These are phyloP conservation scores for Dothiorella sarmentorum DNA, from an alignment of 2,329 filamentous ascomycete species.

Conservation along the genomic window DNA sequence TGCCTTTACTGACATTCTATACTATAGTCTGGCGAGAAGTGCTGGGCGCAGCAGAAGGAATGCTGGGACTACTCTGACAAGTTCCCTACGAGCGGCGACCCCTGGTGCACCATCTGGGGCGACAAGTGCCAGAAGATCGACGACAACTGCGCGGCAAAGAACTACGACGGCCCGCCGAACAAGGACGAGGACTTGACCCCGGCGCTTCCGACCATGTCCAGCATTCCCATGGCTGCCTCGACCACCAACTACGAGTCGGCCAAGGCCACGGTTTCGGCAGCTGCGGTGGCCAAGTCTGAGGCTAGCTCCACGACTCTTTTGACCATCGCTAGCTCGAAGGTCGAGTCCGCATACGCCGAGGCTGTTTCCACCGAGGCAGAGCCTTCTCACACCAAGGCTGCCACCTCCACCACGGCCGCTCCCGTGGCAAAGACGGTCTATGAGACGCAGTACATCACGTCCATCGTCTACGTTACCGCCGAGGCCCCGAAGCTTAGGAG, in stretches of 20 bases:
- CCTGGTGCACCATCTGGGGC: conserved; percentile 61
- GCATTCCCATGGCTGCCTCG: conserved; percentile 13
- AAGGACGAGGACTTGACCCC: conserved; percentile 40
- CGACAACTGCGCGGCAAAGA: conserved; percentile 38
- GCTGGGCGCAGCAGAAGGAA: conserved; percentile 10
- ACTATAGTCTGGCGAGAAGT: conserved; percentile 26
- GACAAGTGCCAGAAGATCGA: conserved; percentile 54
- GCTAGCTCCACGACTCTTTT: not conserved
- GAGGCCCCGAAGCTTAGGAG: not conserved
- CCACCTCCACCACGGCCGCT: not conserved
- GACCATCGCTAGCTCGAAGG: not conserved
- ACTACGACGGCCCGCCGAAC: conserved; percentile 45
- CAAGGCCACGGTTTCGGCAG: not conserved
- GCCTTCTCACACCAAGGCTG: not conserved
- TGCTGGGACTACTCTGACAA: conserved; percentile 55
- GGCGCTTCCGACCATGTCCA: conserved; percentile 23
- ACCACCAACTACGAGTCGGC: conserved; percentile 12
- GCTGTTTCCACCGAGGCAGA: not conserved
- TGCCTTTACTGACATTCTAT: not conserved
- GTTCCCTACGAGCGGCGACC: conserved; percentile 55
- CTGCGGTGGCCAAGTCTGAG: not conserved
- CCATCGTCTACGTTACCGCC: too few species aligned
- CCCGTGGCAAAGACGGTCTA: not conserved
- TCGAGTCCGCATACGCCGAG: not conserved
- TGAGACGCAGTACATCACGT: conserved; percentile 9